Evolutionary conservation across 2,329 filamentous ascomycete species (phyloP), one percentile per base, ranked within the genome.

Genomic region (Ustilaginoidea virens): DNA sequence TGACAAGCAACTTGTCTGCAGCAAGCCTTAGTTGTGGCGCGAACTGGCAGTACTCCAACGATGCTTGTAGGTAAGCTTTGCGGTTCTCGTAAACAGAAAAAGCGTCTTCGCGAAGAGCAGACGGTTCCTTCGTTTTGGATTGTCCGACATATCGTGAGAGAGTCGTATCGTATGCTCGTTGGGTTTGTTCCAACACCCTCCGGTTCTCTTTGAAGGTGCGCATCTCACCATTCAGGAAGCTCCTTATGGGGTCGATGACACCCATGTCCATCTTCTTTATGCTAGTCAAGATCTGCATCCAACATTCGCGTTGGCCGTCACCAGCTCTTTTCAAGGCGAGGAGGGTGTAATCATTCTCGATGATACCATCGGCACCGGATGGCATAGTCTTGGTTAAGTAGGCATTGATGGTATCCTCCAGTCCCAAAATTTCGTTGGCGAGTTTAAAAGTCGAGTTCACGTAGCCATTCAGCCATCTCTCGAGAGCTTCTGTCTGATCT

Each of bases 271-370:
- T 73, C 48, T 76, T 77, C 52, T 79, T 86, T 44, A 85, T 72
- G 20, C 74, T 72, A 33, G 63, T 64, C 32, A 93, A 56, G 15
- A 85, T 66, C 38, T 78, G 74, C 38, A 69, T 69, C 85, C 85
- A 94, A 61, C 83, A 86, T 47, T 93, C 86, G 43, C 77, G 75
- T 31, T 83, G 77, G 5, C 81, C 81, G 39, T 98, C 87, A 12
- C 77, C 79, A 47, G 86, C 80, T 32, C 80, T 70, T 52, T 80
- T 81, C 51, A 96, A 69, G 11, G 86, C 85, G 36, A 93, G 63
- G 27, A 92, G 63, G 0, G 86, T 90, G 52, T 96, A 96, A 56
- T 98, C 90, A 56, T 92, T 85, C 49, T 98, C 90, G 46, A 98
- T 65, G 30, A 87, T 69, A 30, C 80, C 78, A 52, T 94, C 86